Evolutionary conservation across 2,329 filamentous ascomycete species (phyloP).

Genomic region (Fusarium transvaalense): DNA sequence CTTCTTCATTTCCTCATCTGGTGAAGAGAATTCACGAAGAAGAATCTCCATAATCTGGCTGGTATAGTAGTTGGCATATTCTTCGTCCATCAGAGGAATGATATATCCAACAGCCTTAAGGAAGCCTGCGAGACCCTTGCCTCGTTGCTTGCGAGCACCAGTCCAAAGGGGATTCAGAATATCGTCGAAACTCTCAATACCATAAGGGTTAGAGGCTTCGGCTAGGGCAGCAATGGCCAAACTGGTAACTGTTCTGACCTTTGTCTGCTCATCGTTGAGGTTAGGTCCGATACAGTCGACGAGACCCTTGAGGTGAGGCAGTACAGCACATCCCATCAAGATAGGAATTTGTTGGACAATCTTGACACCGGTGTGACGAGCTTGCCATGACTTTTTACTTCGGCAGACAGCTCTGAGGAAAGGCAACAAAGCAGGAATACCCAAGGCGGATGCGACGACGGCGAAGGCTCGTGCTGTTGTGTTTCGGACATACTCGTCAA

Average conservation of each 20-base stretch:
- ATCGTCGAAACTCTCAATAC: slow-evolving; percentile 98
- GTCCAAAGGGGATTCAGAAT: slow-evolving; percentile 98
- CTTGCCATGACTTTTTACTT: slow-evolving; percentile 99
- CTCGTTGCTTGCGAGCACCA: slow-evolving; percentile 93
- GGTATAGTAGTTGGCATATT: slow-evolving; percentile 99
- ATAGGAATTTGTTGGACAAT: slow-evolving; percentile 99
- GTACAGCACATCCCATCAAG: slow-evolving; percentile 95
- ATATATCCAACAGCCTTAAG: slow-evolving; percentile 98
- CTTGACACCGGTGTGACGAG: slow-evolving; percentile 97
- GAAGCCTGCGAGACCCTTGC: slow-evolving; percentile 95
- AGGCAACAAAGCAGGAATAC: slow-evolving; percentile 93
- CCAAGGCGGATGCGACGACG: slow-evolving; percentile 94
- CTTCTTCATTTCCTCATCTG: slow-evolving; percentile 99
- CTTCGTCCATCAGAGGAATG: slow-evolving; percentile 99
- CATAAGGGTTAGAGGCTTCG: slow-evolving; percentile 96
- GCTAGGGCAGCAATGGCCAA: slow-evolving; percentile 94
- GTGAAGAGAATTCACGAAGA: slow-evolving; percentile 93
- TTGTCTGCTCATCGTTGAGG: slow-evolving; percentile 96
- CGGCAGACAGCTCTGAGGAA: slow-evolving; percentile 96
- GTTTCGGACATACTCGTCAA: slow-evolving; percentile 98
- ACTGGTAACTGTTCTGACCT: slow-evolving; percentile 95
- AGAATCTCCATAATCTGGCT: slow-evolving; percentile 99
- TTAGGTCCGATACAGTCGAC: slow-evolving; percentile 98
- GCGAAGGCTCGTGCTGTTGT: slow-evolving; percentile 97
- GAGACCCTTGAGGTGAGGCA: slow-evolving; percentile 94